Percentiles rank a stretch among this genome's conserved stretches.
These are phyloP conservation scores for Chamaecyparis obtusa DNA, from an alignment of 75 land plant species.

Conservation along the genomic window DNA sequence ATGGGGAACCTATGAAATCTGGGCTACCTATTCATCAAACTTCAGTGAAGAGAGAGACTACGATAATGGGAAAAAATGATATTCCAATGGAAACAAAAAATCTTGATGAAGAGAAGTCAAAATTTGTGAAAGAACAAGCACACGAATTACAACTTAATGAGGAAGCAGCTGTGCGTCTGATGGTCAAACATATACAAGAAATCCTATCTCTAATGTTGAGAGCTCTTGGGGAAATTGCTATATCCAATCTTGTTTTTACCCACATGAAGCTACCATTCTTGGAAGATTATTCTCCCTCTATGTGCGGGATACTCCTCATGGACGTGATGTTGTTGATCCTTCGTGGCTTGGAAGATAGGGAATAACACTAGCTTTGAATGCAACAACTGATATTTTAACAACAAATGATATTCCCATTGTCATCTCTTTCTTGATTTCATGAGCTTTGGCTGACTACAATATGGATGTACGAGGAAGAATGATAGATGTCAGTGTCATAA, in stretches of 20 bases:
- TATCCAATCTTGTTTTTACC: slow-evolving; percentile 75
- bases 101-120: slow-evolving; percentile 60
- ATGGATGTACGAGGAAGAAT: too few relatives aligned
- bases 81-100: slow-evolving; percentile 61
- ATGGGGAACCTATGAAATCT: slow-evolving; percentile 27
- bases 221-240: slow-evolving; percentile 78
- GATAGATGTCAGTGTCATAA: too few relatives aligned
- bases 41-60: slow-evolving; percentile 32
- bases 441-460: too few relatives aligned
- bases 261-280: slow-evolving; percentile 85
- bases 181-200: slow-evolving; percentile 53
- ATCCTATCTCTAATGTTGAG: slow-evolving; percentile 67
- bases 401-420: too few relatives aligned
- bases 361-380: too few relatives aligned
- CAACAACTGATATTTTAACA: too few relatives aligned
- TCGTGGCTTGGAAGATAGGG: too few relatives aligned
- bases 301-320: too few relatives aligned
- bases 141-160: slow-evolving; percentile 83
- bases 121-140: slow-evolving; percentile 93
- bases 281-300: too few relatives aligned
- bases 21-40: slow-evolving; percentile 34
- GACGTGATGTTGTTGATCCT: too few relatives aligned
- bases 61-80: slow-evolving; percentile 61
- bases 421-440: too few relatives aligned
- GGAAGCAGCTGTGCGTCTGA: slow-evolving; percentile 65